Evolutionary conservation across 2,329 filamentous ascomycete genomes (phyloP), one percentile per base, ranked within the genome.

Genomic region (Rhytidhysteron rufulum): DNA sequence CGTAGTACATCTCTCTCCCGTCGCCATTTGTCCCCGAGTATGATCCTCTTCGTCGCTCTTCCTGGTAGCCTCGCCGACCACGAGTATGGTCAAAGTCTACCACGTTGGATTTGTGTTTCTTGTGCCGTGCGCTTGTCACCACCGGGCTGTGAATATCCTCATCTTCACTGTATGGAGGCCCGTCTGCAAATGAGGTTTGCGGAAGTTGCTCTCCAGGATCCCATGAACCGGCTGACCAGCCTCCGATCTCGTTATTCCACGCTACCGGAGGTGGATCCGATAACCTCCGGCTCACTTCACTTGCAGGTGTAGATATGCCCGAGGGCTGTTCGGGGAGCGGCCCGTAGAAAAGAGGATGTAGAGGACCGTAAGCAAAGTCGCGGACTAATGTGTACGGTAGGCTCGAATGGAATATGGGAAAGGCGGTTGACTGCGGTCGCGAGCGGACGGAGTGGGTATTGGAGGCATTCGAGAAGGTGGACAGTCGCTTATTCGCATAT

Each of bases 101-200:
- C 42, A 63, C 56, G 49, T 67, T 66, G 10, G 65, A 68, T 43
- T 68, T 94, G 68, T 90, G 85, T 66, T 93, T 95, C 58, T 86
- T 85, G 64, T 95, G 89, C 42, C 86, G 78, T 29, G 86, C 86
- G 50, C 85, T 88, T 11, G 90, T 88, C 15, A 95, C 87, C 13
- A 84, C 78, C 0, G 90, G 90, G 60, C 89, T 95, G 58, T 93
- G 88, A 31, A 96, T 75, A 65, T 97, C 93, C 54, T 97, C 89
- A 57, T 97, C 90, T 68, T 96, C 90, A 65, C 88, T 95, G 71
- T 89, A 97, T 2, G 90, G 91, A 17, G 90, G 90, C 0, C 90
- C 90, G 59, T 65, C 65, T 35, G 81, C 86, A 54, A 93, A 91
- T 35, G 88, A 80, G 60, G 93, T 89, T 16, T 86, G 85, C 8